Evolutionary conservation across 164 flowering plant genomes (phyloP).

Genomic region (Vitis labrusca): DNA sequence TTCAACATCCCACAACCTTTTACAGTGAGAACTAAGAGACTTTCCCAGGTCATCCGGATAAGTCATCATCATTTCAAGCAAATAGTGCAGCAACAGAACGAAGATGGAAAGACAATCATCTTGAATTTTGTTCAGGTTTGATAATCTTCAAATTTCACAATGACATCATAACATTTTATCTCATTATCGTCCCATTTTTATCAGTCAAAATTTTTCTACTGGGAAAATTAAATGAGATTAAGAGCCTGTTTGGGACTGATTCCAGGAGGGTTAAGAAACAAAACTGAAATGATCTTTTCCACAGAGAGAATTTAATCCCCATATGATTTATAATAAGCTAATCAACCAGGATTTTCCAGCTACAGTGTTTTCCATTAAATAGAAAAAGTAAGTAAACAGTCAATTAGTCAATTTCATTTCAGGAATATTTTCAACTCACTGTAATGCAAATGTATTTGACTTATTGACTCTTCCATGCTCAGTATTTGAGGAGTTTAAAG

Average conservation of each 20-base stretch:
- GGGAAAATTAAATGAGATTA: too few relatives aligned
- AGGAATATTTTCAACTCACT: neutral
- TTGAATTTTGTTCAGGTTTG: constrained; percentile 66
- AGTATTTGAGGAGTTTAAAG: constrained; percentile 58
- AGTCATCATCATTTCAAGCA: constrained; percentile 81
- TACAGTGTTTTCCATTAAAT: neutral
- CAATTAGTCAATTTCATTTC: neutral
- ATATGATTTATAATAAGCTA: neutral
- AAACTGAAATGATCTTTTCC: too few relatives aligned
- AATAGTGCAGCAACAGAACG: constrained; percentile 50
- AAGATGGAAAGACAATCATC: constrained; percentile 57
- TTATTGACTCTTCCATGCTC: constrained; percentile 18
- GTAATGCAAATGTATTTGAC: constrained; percentile 13
- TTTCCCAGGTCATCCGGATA: constrained; percentile 74
- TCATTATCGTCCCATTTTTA: too few relatives aligned
- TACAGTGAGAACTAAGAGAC: constrained; percentile 81
- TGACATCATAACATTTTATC: neutral
- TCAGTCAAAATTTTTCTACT: too few relatives aligned
- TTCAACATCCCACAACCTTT: constrained; percentile 87
- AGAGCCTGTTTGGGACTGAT: too few relatives aligned
- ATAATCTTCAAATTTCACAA: constrained; percentile 3
- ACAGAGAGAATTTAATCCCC: neutral
- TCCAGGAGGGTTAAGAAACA: neutral
- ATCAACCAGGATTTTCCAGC: neutral
- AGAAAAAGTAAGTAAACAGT: neutral